Percentiles rank a stretch among this genome's conserved stretches.
Evolutionary conservation across 2,329 filamentous ascomycete species (phyloP).

Genomic region (Fusarium sp.): DNA sequence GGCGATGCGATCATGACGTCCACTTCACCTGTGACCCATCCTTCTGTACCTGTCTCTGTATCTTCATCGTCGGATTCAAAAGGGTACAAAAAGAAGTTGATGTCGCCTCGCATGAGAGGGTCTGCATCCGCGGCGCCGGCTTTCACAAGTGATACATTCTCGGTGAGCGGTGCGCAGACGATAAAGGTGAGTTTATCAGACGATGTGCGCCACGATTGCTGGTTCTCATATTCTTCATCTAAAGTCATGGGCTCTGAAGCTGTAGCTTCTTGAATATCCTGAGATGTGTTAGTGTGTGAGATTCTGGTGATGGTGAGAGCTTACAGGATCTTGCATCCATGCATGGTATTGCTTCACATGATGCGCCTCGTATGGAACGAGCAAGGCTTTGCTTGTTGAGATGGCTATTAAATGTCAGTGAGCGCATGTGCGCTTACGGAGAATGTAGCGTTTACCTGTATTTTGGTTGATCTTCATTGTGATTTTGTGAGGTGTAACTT

Average conservation of each 20-base stretch:
- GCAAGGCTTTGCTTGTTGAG: slow-evolving; percentile 69
- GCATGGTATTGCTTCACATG: slow-evolving; percentile 86
- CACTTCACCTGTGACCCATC: slow-evolving; percentile 71
- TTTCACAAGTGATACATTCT: neutral
- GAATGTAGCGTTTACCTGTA: slow-evolving; percentile 48
- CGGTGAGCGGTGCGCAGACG: slow-evolving; percentile 65
- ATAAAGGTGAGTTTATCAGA: slow-evolving; percentile 94
- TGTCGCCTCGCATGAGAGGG: slow-evolving; percentile 73
- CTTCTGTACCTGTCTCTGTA: slow-evolving; percentile 4
- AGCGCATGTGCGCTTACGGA: neutral
- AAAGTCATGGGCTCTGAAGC: slow-evolving; percentile 86
- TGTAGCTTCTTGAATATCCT: slow-evolving; percentile 83
- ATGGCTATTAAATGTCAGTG: slow-evolving; percentile 62
- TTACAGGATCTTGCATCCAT: slow-evolving; percentile 88
- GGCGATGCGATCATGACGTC: slow-evolving; percentile 85
- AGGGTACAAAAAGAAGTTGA: slow-evolving; percentile 81
- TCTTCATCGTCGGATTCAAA: slow-evolving; percentile 62
- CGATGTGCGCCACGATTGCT: slow-evolving; percentile 83
- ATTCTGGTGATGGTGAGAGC: slow-evolving; percentile 18
- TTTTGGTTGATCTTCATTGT: slow-evolving; percentile 58
- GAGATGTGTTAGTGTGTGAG: neutral
- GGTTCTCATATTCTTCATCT: slow-evolving; percentile 88
- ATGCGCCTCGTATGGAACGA: slow-evolving; percentile 84
- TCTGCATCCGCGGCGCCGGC: slow-evolving; percentile 63
- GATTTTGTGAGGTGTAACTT: slow-evolving; percentile 10